Conservation (phyloP, 306 rosid species). For the Prosopis cineraria region DNA sequence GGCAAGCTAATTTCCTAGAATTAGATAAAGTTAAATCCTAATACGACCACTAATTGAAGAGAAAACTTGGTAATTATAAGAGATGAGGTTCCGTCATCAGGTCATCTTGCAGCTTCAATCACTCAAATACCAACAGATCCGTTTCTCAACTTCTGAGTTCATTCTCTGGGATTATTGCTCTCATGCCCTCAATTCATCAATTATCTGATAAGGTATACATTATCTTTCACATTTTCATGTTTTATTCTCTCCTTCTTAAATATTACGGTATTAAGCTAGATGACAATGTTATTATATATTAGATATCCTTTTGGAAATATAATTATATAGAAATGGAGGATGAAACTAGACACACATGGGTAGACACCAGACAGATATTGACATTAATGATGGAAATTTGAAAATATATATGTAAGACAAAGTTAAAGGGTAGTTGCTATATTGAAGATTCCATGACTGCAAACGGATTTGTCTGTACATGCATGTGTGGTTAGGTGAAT, state of each 20-base stretch:
- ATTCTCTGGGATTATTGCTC: constrained; percentile 12
- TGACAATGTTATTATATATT: not conserved
- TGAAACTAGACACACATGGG: not conserved
- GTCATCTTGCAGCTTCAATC: constrained; percentile 99
- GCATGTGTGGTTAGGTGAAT: not conserved
- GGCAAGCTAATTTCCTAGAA: not conserved
- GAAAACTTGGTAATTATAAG: not conserved
- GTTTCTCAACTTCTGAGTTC: not conserved
- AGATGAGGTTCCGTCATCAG: constrained; percentile 64
- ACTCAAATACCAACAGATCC: constrained; percentile 74
- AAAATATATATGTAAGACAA: not conserved
- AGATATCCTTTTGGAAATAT: not conserved
- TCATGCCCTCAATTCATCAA: not conserved
- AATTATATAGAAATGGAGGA: not conserved
- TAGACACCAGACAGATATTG: not conserved
- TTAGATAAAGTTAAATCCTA: not conserved
- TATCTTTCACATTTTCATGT: not conserved
- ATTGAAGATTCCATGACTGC: not conserved
- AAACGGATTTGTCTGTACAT: not conserved
- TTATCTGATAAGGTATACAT: constrained; percentile 40
- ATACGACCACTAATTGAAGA: not conserved
- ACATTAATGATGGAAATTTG: not conserved
- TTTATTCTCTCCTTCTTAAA: not conserved
- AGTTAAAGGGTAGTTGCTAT: not conserved
- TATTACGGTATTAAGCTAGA: not conserved